Conservation (phyloP, 2,329 filamentous ascomycete genomes). For the Rutstroemia sp. region DNA sequence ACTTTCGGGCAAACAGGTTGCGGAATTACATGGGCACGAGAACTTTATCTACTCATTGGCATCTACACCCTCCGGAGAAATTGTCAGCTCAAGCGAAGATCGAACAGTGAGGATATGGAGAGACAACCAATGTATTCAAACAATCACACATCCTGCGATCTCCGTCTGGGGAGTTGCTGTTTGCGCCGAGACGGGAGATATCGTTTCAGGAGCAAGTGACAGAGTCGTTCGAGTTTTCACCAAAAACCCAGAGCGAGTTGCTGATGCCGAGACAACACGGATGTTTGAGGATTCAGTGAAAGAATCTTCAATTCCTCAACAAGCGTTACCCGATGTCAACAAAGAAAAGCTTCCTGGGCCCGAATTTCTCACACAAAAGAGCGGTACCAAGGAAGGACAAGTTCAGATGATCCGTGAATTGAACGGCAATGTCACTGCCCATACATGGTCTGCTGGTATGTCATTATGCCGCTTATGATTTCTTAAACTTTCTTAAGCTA, state of each 20-base stretch:
- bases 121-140: conserved; percentile 77
- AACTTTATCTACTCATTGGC: conserved; percentile 89
- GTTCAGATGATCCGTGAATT: conserved; percentile 83
- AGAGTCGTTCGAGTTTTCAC: conserved; percentile 80
- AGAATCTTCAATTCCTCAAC: conserved; percentile 77
- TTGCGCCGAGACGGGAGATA: conserved; percentile 76
- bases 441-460: conserved; percentile 65
- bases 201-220: conserved; percentile 90
- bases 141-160: conserved; percentile 93
- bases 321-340: conserved; percentile 77
- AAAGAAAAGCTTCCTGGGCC: conserved; percentile 87
- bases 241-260: conserved; percentile 60
- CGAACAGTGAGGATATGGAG: conserved; percentile 89
- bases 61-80: conserved; percentile 70
- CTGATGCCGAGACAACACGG: conserved; percentile 58
- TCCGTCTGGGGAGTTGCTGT: conserved; percentile 93
- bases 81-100: conserved; percentile 90
- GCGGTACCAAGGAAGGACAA: conserved; percentile 93
- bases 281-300: conserved; percentile 79
- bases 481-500: neutral
- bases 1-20: conserved; percentile 66
- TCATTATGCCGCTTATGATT: neutral
- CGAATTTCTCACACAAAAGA: conserved; percentile 73
- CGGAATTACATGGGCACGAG: conserved; percentile 78
- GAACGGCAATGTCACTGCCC: conserved; percentile 76